Percentiles rank a stretch among this genome's conserved stretches.
phyloP scores from a whole-genome alignment of 371 early-diverging fungal genomes.

The Coemansia sp. region DNA sequence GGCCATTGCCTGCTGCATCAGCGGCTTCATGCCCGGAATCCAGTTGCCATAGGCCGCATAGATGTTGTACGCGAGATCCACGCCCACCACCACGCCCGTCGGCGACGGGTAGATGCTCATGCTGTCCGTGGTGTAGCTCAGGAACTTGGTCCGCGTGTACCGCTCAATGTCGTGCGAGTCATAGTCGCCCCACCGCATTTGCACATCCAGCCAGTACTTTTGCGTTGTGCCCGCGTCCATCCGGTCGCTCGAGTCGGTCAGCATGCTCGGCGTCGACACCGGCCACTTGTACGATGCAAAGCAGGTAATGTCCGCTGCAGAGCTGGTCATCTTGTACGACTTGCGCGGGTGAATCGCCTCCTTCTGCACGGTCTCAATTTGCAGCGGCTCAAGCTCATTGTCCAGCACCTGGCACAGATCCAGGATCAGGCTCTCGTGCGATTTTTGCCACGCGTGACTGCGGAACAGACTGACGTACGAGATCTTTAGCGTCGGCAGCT shows the following conservation, averaged over 20 bases:
- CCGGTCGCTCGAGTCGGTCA: slow-evolving; percentile 77
- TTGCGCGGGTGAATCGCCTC: slow-evolving; percentile 99
- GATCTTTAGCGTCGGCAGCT: slow-evolving; percentile 99
- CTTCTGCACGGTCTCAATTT: slow-evolving; percentile 98
- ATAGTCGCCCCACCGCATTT: slow-evolving; percentile 99
- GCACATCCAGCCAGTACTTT: slow-evolving; percentile 98
- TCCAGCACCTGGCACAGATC: slow-evolving; percentile 96
- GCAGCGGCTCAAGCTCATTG: slow-evolving; percentile 96
- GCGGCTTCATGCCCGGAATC: slow-evolving; percentile 98
- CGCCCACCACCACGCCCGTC: slow-evolving; percentile 94
- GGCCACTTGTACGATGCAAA: slow-evolving; percentile 98
- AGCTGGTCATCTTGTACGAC: slow-evolving; percentile 97
- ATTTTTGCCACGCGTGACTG: slow-evolving; percentile 99
- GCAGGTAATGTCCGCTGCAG: slow-evolving; percentile 86
- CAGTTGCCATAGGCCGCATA: slow-evolving; percentile 93
- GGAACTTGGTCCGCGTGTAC: slow-evolving; percentile 97
- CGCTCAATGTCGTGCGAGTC: slow-evolving; percentile 98
- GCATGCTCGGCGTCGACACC: slow-evolving; percentile 89
- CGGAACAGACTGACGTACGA: slow-evolving; percentile 99
- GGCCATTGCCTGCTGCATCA: slow-evolving; percentile 94
- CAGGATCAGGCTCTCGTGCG: slow-evolving; percentile 95
- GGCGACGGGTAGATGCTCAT: slow-evolving; percentile 98
- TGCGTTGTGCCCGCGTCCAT: slow-evolving; percentile 96
- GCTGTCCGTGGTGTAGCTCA: slow-evolving; percentile 97
- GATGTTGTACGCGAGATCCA: slow-evolving; percentile 97